Percentiles rank a stretch among this genome's conserved stretches.
Conservation (phyloP, 1,284 basidiomycete genomes). For the Ceratobasidium sp. region DNA sequence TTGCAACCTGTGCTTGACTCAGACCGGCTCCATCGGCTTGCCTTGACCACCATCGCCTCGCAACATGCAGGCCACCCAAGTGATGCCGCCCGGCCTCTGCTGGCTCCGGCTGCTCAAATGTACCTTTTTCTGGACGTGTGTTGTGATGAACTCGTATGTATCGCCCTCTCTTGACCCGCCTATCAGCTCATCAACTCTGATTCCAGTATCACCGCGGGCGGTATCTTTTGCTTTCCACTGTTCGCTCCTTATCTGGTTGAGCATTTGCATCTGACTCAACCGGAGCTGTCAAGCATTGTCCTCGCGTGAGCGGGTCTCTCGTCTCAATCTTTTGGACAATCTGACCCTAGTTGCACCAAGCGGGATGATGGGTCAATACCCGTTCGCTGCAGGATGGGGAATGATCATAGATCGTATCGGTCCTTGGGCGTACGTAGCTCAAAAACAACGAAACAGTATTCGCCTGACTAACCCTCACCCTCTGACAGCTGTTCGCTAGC, state of each 20-base stretch:
- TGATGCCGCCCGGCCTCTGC: not conserved
- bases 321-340: constrained; percentile 1
- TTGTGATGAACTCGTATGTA: constrained; percentile 35
- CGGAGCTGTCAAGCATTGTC: constrained; percentile 79
- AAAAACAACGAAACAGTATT: not conserved
- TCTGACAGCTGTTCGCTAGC: constrained; percentile 60
- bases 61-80: constrained; percentile 13
- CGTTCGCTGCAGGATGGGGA: constrained; percentile 65
- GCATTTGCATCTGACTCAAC: constrained; percentile 69
- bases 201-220: constrained; percentile 69
- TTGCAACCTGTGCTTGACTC: constrained; percentile 12
- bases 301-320: constrained; percentile 57
- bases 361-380: constrained; percentile 74
- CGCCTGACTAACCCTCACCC: not conserved
- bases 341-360: constrained; percentile 50
- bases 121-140: constrained; percentile 26
- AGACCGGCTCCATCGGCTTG: not conserved
- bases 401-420: constrained; percentile 64
- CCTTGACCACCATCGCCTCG: not conserved
- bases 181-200: constrained; percentile 1
- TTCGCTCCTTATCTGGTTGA: constrained; percentile 67
- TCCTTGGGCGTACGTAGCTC: constrained; percentile 54
- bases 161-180: not conserved
- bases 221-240: constrained; percentile 76
- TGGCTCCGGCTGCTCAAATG: constrained; percentile 31